Conservation (phyloP, 2,329 filamentous ascomycete species). For the Pestalotiopsis sp. region DNA sequence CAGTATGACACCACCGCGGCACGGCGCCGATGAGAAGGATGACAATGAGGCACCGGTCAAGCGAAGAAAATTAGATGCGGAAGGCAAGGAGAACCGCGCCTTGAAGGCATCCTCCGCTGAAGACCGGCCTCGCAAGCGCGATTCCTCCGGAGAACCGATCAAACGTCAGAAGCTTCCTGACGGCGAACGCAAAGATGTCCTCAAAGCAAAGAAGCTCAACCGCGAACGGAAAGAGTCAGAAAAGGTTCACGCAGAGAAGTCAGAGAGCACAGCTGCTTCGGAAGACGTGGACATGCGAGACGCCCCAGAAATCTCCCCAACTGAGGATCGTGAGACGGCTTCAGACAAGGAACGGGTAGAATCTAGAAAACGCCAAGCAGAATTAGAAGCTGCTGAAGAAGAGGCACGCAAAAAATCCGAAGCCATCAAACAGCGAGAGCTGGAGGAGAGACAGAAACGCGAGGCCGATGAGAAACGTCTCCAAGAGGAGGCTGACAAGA, state of each 20-base stretch:
- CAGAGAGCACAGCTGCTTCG: constrained; percentile 58
- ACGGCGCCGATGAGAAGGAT: constrained; percentile 56
- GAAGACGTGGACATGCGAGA: constrained; percentile 62
- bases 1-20: constrained; percentile 60
- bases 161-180: constrained; percentile 37
- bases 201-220: constrained; percentile 42
- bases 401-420: constrained; percentile 33
- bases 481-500: constrained; percentile 37
- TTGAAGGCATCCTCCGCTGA: constrained; percentile 49
- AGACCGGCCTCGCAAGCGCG: constrained; percentile 46
- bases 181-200: constrained; percentile 35
- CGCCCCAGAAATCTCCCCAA: constrained; percentile 28
- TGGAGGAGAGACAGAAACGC: constrained; percentile 32
- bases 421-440: constrained; percentile 29
- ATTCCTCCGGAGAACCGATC: constrained; percentile 41
- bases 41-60: constrained; percentile 55
- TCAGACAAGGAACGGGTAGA: constrained; percentile 39
- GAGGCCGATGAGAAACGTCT: constrained; percentile 28
- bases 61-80: constrained; percentile 58
- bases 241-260: constrained; percentile 47
- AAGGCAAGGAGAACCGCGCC: constrained; percentile 51
- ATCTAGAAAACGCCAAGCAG: constrained; percentile 36
- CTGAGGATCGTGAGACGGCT: constrained; percentile 27
- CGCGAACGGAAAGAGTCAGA: constrained; percentile 44
- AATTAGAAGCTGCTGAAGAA: constrained; percentile 32